Evolutionary conservation across 2,329 filamentous ascomycete species (phyloP).

Genomic region (Amauroascus verrucosus): DNA sequence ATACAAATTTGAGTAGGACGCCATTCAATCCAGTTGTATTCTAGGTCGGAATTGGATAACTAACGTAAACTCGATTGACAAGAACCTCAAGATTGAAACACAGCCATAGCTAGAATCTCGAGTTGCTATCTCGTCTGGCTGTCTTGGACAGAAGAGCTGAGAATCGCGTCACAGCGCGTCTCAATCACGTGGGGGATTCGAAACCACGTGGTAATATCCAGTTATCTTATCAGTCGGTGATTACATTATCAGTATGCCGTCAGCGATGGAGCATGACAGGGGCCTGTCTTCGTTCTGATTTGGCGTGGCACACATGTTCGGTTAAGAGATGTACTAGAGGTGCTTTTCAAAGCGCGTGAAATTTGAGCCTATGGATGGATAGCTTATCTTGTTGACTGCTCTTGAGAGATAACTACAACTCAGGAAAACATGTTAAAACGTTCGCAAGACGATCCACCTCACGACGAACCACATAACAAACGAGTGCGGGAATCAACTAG

Average conservation of each 20-base stretch:
- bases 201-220: constrained; percentile 2
- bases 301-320: no score
- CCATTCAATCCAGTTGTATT: constrained; percentile 1
- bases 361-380: no score
- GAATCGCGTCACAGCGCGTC: background rate
- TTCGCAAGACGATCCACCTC: background rate
- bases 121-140: no score
- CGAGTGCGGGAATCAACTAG: constrained; percentile 7
- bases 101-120: no score
- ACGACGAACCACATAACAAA: constrained; percentile 12
- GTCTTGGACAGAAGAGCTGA: no score
- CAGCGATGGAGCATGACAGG: background rate
- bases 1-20: background rate
- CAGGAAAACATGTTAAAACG: constrained; percentile 15
- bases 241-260: background rate
- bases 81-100: background rate
- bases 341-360: no score
- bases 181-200: background rate
- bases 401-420: background rate
- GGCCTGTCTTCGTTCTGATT: no score
- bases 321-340: no score
- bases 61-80: background rate
- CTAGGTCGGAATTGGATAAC: background rate
- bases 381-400: background rate
- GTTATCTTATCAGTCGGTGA: background rate